Evolutionary conservation across 2,329 filamentous ascomycete genomes (phyloP).

Genomic region (Colletotrichum sp.): DNA sequence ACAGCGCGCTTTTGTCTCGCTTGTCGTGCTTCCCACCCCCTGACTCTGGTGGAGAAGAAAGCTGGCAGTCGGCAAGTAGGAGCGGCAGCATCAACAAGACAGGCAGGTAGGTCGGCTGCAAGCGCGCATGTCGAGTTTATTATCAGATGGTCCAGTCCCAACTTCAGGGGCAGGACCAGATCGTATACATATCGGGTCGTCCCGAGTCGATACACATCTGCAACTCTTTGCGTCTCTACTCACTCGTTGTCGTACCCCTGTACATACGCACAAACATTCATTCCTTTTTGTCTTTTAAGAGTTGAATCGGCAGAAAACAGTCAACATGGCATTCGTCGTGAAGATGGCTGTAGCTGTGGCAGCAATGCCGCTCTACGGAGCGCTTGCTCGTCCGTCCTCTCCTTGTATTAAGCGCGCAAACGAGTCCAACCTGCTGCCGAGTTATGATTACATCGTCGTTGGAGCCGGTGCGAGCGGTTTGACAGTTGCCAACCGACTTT

Average conservation of each 20-base stretch:
- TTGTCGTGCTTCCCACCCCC: not conserved
- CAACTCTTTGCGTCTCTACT: not conserved
- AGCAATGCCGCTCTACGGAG: slow-evolving; percentile 13
- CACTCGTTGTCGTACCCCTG: not conserved
- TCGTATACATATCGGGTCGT: slow-evolving; percentile 4
- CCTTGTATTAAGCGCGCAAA: not conserved
- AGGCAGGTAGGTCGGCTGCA: not conserved
- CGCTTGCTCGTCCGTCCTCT: slow-evolving; percentile 9
- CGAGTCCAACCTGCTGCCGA: not conserved
- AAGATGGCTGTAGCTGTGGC: slow-evolving; percentile 13
- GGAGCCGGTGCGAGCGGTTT: slow-evolving; percentile 40
- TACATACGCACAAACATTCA: slow-evolving; percentile 3
- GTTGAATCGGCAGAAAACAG: not conserved
- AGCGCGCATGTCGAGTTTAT: not conserved
- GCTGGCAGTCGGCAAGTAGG: not conserved
- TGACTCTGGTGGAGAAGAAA: slow-evolving; percentile 1
- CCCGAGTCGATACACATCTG: not conserved
- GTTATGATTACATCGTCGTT: slow-evolving; percentile 37
- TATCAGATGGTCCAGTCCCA: not conserved
- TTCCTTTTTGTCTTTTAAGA: not conserved
- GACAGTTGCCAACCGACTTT: slow-evolving; percentile 39
- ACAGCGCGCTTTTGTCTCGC: not conserved
- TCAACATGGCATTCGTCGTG: not conserved
- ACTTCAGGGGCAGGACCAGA: not conserved
- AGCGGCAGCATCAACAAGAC: not conserved